These are phyloP conservation scores for Cladosporium sp. DNA, from an alignment of 2,329 filamentous ascomycete genomes.

Conservation along the genomic window DNA sequence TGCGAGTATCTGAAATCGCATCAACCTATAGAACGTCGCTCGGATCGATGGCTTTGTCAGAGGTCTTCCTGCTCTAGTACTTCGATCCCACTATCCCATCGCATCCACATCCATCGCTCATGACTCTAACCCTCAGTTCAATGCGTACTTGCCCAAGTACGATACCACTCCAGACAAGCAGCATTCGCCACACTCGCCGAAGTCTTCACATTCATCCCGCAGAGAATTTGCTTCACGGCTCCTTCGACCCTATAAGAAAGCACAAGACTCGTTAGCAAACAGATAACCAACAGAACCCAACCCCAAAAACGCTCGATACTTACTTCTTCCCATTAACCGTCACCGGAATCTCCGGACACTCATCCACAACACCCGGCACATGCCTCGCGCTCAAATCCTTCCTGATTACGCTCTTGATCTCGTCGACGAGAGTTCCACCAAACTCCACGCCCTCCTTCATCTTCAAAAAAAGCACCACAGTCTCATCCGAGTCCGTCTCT, in stretches of 20 bases:
- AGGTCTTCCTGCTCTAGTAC: too few relatives aligned
- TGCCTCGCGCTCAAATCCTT: conserved; percentile 81
- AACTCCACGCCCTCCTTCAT: conserved; percentile 59
- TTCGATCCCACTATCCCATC: too few relatives aligned
- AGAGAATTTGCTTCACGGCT: conserved; percentile 92
- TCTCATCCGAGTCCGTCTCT: conserved; percentile 71
- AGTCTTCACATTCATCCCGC: conserved; percentile 78
- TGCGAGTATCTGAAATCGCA: too few relatives aligned
- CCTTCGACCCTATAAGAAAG: conserved; percentile 62
- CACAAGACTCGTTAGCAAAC: not conserved
- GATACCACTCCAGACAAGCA: conserved; percentile 83
- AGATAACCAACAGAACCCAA: not conserved
- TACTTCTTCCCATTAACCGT: conserved; percentile 92
- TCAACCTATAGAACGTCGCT: too few relatives aligned
- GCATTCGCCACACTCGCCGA: conserved; percentile 92
- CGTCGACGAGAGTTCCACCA: conserved; percentile 53
- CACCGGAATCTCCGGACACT: conserved; percentile 80
- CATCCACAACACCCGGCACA: conserved; percentile 77
- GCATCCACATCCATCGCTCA: too few relatives aligned
- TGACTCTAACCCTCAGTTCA: too few relatives aligned
- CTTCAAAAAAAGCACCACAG: conserved; percentile 82
- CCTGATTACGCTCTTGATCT: conserved; percentile 65
- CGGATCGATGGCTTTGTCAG: too few relatives aligned
- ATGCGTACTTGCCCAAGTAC: conserved; percentile 63
- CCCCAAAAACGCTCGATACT: conserved; percentile 40